A percentile compares a stretch with the other conserved stretches of the same genome.
These are phyloP conservation scores for Ophiostoma perfectum DNA, from an alignment of 2,329 filamentous ascomycete species.

Conservation along the genomic window DNA sequence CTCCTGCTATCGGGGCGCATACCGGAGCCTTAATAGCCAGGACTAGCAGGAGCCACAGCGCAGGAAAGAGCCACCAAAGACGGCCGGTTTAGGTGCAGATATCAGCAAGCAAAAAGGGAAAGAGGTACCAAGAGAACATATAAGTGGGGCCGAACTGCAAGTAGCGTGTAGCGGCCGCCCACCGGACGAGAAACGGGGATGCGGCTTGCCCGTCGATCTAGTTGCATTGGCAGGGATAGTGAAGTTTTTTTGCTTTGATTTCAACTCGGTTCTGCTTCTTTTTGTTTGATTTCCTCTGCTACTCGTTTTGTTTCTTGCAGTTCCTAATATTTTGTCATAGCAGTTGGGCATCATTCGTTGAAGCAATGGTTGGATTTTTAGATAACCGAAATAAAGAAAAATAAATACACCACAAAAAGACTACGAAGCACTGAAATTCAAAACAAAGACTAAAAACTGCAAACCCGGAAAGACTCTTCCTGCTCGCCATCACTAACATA, in stretches of 20 bases:
- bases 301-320: neutral
- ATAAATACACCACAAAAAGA: neutral
- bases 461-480: neutral
- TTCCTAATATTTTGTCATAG: neutral
- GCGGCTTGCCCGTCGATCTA: conserved; percentile 18
- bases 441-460: neutral
- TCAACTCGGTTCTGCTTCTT: neutral
- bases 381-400: neutral
- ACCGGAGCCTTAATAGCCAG: neutral
- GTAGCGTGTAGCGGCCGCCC: conserved; percentile 9
- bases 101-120: neutral
- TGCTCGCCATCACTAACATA: neutral
- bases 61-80: neutral
- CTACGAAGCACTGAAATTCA: neutral
- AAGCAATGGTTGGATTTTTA: neutral
- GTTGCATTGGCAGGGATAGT: neutral
- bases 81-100: neutral
- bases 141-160: conserved; percentile 8
- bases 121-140: neutral
- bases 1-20: conserved; percentile 8
- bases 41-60: neutral
- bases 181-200: conserved; percentile 21
- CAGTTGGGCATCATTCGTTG: neutral
- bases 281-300: neutral
- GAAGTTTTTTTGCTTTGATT: neutral